Conservation (phyloP, 306 rosid species). For the Carpinus viminea region DNA sequence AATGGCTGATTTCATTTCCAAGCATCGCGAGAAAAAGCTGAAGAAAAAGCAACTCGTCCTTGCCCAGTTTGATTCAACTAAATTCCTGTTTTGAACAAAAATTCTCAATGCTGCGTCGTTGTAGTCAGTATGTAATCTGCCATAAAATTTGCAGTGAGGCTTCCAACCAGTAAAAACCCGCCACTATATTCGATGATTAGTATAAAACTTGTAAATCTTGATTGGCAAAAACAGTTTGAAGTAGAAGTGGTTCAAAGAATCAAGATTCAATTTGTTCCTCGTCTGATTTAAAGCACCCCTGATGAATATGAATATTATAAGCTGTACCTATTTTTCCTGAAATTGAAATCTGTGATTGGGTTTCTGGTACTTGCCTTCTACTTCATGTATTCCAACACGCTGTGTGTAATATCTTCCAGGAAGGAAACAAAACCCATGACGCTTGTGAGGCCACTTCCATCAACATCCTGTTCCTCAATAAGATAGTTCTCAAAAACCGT, state of each 20-base stretch:
- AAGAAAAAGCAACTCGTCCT: not conserved
- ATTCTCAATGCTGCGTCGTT: not conserved
- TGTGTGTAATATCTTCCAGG: conserved; percentile 65
- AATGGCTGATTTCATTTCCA: not conserved
- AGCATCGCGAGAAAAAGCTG: not conserved
- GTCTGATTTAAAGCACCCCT: conserved; percentile 26
- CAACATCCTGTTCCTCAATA: conserved; percentile 93
- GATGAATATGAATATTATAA: not conserved
- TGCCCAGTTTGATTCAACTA: not conserved
- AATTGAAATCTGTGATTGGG: conserved; percentile 19
- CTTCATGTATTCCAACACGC: conserved; percentile 74
- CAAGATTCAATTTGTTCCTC: no score
- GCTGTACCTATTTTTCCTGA: conserved; percentile 17
- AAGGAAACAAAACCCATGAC: conserved; percentile 86
- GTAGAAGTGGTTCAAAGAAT: no score
- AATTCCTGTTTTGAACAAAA: not conserved
- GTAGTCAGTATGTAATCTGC: not conserved
- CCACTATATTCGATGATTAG: no score
- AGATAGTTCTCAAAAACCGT: conserved; percentile 82
- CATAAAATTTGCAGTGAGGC: no score
- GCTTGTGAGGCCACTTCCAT: conserved; percentile 84
- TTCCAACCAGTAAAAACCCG: no score
- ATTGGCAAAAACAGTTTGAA: no score
- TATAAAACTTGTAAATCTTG: no score
- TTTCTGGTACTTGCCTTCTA: conserved; percentile 35